phyloP scores from a whole-genome alignment of 1,284 basidiomycete genomes.

The Ustilago curta region DNA sequence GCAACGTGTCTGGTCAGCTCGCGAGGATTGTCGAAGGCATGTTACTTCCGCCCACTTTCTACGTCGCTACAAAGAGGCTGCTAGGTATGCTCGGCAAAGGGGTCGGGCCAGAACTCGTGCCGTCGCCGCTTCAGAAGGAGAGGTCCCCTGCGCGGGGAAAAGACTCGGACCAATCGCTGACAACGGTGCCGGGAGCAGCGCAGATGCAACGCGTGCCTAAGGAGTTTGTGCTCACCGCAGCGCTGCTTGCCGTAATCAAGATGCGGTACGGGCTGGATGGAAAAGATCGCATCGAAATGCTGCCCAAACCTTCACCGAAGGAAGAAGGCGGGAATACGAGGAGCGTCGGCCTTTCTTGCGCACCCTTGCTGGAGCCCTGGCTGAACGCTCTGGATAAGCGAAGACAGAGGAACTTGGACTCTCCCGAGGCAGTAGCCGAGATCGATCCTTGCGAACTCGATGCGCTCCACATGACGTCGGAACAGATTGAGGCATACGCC shows the following conservation, averaged over 20 bases:
- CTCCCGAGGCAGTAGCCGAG: conserved; percentile 68
- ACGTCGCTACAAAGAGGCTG: conserved; percentile 47
- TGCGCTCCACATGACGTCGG: conserved; percentile 74
- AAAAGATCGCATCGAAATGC: conserved; percentile 28
- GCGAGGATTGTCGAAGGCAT: conserved; percentile 81
- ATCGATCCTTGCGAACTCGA: conserved; percentile 75
- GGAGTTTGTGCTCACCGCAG: conserved; percentile 79
- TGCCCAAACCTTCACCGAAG: conserved; percentile 9
- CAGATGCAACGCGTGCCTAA: conserved; percentile 75
- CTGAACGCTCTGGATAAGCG: conserved; percentile 27
- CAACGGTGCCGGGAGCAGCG: conserved; percentile 22
- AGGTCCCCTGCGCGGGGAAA: neutral
- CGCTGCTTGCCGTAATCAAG: conserved; percentile 64
- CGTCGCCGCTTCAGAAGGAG: conserved; percentile 67
- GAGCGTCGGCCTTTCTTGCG: conserved; percentile 23
- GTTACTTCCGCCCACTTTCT: conserved; percentile 77
- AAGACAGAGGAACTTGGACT: conserved; percentile 10
- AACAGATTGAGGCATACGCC: conserved; percentile 77
- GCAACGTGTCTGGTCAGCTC: conserved; percentile 81
- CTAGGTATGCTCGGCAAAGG: conserved; percentile 34
- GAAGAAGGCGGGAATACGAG: neutral
- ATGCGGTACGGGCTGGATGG: conserved; percentile 66
- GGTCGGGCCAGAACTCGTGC: conserved; percentile 72
- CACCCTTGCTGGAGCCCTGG: conserved; percentile 38
- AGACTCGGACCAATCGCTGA: conserved; percentile 1